phyloP scores from a whole-genome alignment of 208 protist genomes.

The Trypanosoma lewisi region DNA sequence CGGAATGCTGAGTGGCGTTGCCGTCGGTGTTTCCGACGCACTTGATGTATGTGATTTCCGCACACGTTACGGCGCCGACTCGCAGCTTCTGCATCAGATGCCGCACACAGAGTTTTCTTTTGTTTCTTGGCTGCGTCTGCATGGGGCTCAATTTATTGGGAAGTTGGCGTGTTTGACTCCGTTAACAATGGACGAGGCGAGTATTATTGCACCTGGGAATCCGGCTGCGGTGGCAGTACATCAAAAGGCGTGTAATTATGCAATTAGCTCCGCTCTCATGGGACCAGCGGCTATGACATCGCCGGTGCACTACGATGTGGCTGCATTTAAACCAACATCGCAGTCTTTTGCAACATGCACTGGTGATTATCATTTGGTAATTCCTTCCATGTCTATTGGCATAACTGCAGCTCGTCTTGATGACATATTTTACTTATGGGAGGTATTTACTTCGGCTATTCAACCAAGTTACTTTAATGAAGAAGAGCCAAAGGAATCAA shows the following conservation, averaged over 20 bases:
- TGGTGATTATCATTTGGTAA: conserved; percentile 48
- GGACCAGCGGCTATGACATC: conserved; percentile 64
- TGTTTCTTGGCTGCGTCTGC: conserved; percentile 76
- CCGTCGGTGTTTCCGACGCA: conserved; percentile 71
- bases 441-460: conserved; percentile 80
- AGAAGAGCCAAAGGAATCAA: conserved; percentile 3
- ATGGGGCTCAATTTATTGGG: conserved; percentile 73
- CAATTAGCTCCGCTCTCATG: conserved; percentile 68
- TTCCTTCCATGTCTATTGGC: conserved; percentile 79
- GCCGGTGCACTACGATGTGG: conserved; percentile 59
- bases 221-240: conserved; percentile 49
- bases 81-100: conserved; percentile 53
- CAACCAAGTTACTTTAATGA: conserved; percentile 46
- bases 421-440: conserved; percentile 84
- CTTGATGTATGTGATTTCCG: conserved; percentile 75
- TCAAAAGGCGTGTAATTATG: conserved; percentile 69
- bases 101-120: conserved; percentile 66
- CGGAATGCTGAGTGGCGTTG: conserved; percentile 70
- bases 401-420: conserved; percentile 71
- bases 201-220: conserved; percentile 47
- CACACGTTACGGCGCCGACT: conserved; percentile 57
- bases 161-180: conserved; percentile 75
- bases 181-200: conserved; percentile 63
- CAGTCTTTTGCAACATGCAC: conserved; percentile 87
- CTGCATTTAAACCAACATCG: conserved; percentile 86